These are phyloP conservation scores for Populus simonii DNA, from an alignment of 345 rosid species.

Conservation along the genomic window DNA sequence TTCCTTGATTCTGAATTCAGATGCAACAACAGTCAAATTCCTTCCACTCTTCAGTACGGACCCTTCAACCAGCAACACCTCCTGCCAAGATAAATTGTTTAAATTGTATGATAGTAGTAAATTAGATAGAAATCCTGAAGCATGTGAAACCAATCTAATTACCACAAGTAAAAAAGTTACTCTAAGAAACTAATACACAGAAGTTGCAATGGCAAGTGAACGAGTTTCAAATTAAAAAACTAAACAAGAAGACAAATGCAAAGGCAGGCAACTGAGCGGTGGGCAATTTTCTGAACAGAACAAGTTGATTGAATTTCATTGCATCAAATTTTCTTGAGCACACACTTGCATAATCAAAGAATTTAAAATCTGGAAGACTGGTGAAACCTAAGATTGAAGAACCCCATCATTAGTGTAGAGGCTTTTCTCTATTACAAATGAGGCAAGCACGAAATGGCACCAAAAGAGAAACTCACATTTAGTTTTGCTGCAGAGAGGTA, in stretches of 20 bases:
- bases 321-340: neutral
- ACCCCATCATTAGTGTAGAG: neutral
- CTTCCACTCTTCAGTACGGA: conserved; percentile 68
- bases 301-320: neutral
- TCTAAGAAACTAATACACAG: neutral
- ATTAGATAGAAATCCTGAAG: neutral
- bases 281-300: neutral
- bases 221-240: neutral
- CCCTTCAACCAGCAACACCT: conserved; percentile 53
- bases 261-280: neutral
- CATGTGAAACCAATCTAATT: neutral
- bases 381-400: neutral
- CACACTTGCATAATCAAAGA: neutral
- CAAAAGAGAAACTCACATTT: conserved; percentile 5
- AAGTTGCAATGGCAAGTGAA: neutral
- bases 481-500: conserved; percentile 20
- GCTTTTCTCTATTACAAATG: neutral
- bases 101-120: accelerated
- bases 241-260: neutral
- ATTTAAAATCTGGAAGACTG: neutral
- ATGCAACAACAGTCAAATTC: conserved; percentile 52
- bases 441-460: neutral
- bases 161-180: neutral
- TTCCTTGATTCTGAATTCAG: conserved; percentile 54
- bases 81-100: conserved; percentile 24